phyloP scores from a whole-genome alignment of 257 asterid genomes.

The Jacaranda copaia region DNA sequence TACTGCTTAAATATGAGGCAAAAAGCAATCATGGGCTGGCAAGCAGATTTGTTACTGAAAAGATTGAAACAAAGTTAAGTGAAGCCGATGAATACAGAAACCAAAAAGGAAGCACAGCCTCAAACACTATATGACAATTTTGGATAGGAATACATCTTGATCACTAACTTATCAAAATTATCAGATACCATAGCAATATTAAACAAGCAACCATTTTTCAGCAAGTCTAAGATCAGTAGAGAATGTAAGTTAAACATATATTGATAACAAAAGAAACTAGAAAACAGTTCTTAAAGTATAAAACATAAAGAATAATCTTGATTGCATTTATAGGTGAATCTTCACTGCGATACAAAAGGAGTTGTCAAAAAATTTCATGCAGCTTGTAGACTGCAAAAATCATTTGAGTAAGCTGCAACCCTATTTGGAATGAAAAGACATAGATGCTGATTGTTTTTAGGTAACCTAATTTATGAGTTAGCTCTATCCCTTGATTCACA shows the following conservation, averaged over 20 bases:
- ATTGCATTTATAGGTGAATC: neutral
- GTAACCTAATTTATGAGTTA: neutral
- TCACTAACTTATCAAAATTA: slow-evolving; percentile 18
- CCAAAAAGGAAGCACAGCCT: neutral
- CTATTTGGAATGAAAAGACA: neutral
- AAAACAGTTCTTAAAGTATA: neutral
- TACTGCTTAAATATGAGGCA: slow-evolving; percentile 6
- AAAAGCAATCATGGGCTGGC: neutral
- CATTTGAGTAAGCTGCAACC: neutral
- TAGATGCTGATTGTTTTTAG: neutral
- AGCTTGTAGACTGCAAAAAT: neutral
- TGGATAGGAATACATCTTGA: slow-evolving; percentile 2
- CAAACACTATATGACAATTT: neutral
- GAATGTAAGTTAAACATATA: slow-evolving; percentile 1
- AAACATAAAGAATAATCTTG: too few species aligned
- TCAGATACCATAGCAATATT: slow-evolving; percentile 12
- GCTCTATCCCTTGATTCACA: slow-evolving; percentile 9
- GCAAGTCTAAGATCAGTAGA: slow-evolving; percentile 13
- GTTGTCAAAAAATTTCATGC: neutral
- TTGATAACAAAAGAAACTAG: slow-evolving; percentile 20
- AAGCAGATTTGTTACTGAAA: slow-evolving; percentile 2
- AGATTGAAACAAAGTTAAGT: neutral
- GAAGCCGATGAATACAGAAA: neutral
- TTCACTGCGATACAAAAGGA: neutral
- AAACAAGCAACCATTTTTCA: slow-evolving; percentile 22